A percentile compares a stretch with the other conserved stretches of the same genome.
phyloP scores from a whole-genome alignment of 768 basidiomycete genomes.

The Podaxis carcinomalis region DNA sequence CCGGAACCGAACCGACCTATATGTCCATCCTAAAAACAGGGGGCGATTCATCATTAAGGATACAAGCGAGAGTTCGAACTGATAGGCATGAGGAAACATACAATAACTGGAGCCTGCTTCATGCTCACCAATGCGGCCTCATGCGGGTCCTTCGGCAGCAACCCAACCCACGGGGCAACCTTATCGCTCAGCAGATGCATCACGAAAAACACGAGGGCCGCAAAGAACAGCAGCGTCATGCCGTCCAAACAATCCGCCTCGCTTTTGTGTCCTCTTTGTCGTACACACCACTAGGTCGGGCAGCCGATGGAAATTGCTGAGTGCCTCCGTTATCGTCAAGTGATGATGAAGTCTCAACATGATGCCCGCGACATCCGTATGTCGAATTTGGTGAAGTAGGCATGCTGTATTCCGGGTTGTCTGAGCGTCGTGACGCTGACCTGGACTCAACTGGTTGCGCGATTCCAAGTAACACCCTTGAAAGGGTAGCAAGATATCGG shows the following conservation, averaged over 20 bases:
- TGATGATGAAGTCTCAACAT: background rate
- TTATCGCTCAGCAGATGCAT: conserved; percentile 33
- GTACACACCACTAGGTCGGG: background rate
- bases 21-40: conserved; percentile 56
- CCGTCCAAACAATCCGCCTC: conserved; percentile 43
- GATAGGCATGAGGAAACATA: conserved; percentile 32
- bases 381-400: background rate
- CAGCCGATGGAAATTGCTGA: background rate
- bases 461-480: conserved; percentile 10
- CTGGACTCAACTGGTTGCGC: background rate
- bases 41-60: background rate
- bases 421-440: background rate
- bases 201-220: conserved; percentile 41
- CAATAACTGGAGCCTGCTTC: conserved; percentile 64
- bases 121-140: conserved; percentile 56
- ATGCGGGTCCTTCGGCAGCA: conserved; percentile 54
- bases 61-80: background rate
- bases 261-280: conserved; percentile 19
- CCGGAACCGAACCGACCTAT: conserved; percentile 41
- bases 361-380: background rate
- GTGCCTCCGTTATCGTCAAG: background rate
- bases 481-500: conserved; percentile 15
- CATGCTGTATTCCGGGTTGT: background rate
- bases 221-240: conserved; percentile 40
- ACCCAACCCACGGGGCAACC: conserved; percentile 40